Evolutionary conservation across 345 rosid species (phyloP).

Genomic region (Turritis glabra): DNA sequence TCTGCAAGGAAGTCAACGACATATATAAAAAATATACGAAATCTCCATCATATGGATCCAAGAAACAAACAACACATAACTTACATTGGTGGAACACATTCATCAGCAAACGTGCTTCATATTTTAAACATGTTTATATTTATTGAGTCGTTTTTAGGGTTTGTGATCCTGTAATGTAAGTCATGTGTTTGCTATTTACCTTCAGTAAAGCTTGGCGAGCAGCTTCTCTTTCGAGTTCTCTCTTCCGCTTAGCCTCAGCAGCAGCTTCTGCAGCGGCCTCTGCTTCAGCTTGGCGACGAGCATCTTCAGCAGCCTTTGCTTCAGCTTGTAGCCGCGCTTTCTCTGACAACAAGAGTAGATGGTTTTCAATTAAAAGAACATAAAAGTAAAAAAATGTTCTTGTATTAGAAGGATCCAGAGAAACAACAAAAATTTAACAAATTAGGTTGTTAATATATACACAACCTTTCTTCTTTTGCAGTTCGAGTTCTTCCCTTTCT

Average conservation of each 20-base stretch:
- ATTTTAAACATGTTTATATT: neutral
- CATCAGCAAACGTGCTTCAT: neutral
- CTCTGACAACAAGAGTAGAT: slow-evolving; percentile 45
- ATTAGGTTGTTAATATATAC: neutral
- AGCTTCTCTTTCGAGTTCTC: slow-evolving; percentile 91
- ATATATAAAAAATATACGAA: neutral
- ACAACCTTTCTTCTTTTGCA: slow-evolving; percentile 74
- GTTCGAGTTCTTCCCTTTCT: slow-evolving; percentile 86
- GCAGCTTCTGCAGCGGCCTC: slow-evolving; percentile 94
- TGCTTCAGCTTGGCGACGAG: slow-evolving; percentile 80
- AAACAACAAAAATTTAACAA: neutral
- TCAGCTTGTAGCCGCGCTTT: slow-evolving; percentile 93
- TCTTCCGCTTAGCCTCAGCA: slow-evolving; percentile 74
- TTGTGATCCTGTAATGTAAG: slow-evolving; percentile 2
- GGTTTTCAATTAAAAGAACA: neutral
- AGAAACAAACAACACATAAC: neutral
- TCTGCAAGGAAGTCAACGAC: slow-evolving; percentile 48
- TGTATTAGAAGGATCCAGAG: neutral
- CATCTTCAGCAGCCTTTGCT: slow-evolving; percentile 91
- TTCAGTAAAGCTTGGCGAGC: slow-evolving; percentile 82
- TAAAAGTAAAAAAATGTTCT: neutral
- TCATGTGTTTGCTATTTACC: slow-evolving; percentile 45
- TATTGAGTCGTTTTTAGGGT: neutral
- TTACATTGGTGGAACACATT: neutral
- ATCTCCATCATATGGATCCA: neutral